Percentiles rank a stretch among this genome's conserved stretches.
Evolutionary conservation across 2,329 filamentous ascomycete species (phyloP).

Genomic region (Cladosporium sp.): DNA sequence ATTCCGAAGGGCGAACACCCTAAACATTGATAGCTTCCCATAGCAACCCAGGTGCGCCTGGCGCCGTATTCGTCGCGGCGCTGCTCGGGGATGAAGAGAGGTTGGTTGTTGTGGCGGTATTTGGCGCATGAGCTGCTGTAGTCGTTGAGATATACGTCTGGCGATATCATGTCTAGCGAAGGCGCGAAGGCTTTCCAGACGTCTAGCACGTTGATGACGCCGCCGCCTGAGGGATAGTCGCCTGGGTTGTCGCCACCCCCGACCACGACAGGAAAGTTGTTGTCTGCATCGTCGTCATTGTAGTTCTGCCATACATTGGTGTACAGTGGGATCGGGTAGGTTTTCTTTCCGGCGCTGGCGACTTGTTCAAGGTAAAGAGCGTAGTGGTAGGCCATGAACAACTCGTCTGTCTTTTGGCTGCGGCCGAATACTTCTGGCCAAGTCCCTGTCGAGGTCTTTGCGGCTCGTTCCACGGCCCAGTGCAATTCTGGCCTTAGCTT

Average conservation of each 20-base stretch:
- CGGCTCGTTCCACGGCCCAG: neutral
- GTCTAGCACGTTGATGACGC: slow-evolving; percentile 40
- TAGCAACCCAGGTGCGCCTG: slow-evolving; percentile 40
- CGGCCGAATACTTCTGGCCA: slow-evolving; percentile 42
- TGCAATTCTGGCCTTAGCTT: neutral
- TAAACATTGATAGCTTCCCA: slow-evolving; percentile 38
- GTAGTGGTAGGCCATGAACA: slow-evolving; percentile 48
- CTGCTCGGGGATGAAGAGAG: slow-evolving; percentile 52
- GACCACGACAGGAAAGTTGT: slow-evolving; percentile 35
- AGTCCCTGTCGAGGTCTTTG: slow-evolving; percentile 19
- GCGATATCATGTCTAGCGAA: slow-evolving; percentile 44
- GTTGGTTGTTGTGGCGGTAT: slow-evolving; percentile 42
- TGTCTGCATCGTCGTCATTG: slow-evolving; percentile 31
- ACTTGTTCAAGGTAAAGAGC: slow-evolving; percentile 40
- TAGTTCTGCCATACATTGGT: slow-evolving; percentile 47
- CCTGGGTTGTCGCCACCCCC: slow-evolving; percentile 43
- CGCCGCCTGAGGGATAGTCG: slow-evolving; percentile 47
- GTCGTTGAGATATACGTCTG: slow-evolving; percentile 48
- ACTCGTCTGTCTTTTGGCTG: slow-evolving; percentile 37
- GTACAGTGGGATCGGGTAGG: slow-evolving; percentile 42
- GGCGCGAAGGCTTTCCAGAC: slow-evolving; percentile 43
- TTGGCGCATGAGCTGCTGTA: slow-evolving; percentile 43
- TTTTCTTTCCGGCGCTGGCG: slow-evolving; percentile 38
- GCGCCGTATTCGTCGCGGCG: slow-evolving; percentile 46
- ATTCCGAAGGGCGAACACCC: slow-evolving; percentile 42